Evolutionary conservation across 2,329 filamentous ascomycete species (phyloP).

Genomic region (Stemphylium lycopersici): DNA sequence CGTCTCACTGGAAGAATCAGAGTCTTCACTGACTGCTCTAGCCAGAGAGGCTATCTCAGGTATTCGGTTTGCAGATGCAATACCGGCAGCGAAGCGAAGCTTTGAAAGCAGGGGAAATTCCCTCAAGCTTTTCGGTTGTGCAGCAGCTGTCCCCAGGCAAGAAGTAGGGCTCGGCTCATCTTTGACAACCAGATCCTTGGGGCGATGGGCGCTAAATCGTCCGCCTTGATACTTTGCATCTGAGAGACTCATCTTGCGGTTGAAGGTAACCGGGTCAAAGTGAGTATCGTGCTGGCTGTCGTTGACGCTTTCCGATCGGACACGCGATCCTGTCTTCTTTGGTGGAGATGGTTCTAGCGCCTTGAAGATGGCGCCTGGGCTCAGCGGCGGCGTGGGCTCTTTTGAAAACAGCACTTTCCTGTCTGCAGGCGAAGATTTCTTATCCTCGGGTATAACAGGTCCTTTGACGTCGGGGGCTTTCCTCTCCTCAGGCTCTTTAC

Average conservation of each 20-base stretch:
- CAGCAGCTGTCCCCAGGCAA: conserved; percentile 1
- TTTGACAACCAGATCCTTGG: conserved; percentile 5
- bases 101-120: conserved; percentile 41
- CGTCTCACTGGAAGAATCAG: conserved; percentile 34
- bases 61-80: conserved; percentile 27
- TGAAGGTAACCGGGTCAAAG: conserved; percentile 61
- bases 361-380: conserved; percentile 52
- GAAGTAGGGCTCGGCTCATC: conserved; percentile 2
- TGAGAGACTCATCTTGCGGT: conserved; percentile 53
- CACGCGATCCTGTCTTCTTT: conserved; percentile 7
- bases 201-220: conserved; percentile 45
- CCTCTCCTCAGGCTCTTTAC: conserved; percentile 1
- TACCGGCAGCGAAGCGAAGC: conserved; percentile 38
- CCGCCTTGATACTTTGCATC: conserved; percentile 62
- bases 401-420: conserved; percentile 10
- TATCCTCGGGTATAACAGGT: background rate
- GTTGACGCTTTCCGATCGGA: conserved; percentile 7
- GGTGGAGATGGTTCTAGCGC: conserved; percentile 55
- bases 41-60: conserved; percentile 25
- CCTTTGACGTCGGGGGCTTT: background rate
- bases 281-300: conserved; percentile 48
- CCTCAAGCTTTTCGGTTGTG: conserved; percentile 29
- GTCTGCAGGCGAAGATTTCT: background rate
- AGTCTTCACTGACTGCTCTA: conserved; percentile 31
- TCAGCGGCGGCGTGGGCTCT: conserved; percentile 47